Evolutionary conservation across 139 green algal species (phyloP).

Genomic region (Volvox africanus): DNA sequence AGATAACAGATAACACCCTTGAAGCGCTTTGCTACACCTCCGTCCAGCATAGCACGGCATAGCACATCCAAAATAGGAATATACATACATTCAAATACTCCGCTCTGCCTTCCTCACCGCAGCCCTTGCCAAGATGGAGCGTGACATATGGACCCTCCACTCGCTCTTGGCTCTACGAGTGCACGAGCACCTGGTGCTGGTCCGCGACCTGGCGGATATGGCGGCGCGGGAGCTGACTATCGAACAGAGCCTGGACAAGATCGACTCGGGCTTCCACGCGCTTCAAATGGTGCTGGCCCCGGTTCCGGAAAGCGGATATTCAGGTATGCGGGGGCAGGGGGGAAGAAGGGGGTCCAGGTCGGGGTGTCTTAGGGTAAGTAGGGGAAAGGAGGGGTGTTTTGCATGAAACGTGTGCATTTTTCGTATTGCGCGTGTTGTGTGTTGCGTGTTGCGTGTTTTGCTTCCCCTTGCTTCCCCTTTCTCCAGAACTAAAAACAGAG

Average conservation of each 20-base stretch:
- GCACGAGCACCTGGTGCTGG: slow-evolving; percentile 45
- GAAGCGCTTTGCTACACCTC: too few relatives aligned
- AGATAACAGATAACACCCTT: too few relatives aligned
- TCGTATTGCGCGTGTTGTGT: too few relatives aligned
- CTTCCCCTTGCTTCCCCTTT: too few relatives aligned
- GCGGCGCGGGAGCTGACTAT: slow-evolving; percentile 59
- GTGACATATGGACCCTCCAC: slow-evolving; percentile 53
- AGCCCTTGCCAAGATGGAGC: slow-evolving; percentile 38
- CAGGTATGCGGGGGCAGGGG: not conserved
- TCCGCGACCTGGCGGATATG: slow-evolving; percentile 60
- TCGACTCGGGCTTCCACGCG: slow-evolving; percentile 41
- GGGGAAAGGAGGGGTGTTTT: not conserved
- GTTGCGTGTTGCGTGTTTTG: too few relatives aligned
- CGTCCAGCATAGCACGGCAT: too few relatives aligned
- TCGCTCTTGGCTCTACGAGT: slow-evolving; percentile 45
- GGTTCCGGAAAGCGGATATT: slow-evolving; percentile 30
- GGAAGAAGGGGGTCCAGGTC: not conserved
- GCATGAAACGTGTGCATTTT: not conserved
- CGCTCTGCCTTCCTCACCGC: not conserved
- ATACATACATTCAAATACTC: too few relatives aligned
- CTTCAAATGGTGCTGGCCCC: slow-evolving; percentile 28
- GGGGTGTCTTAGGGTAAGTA: not conserved
- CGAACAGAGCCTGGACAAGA: slow-evolving; percentile 52
- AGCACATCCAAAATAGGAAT: too few relatives aligned
- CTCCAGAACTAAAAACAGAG: too few relatives aligned